These are phyloP conservation scores for Trichaptum fuscoviolaceum DNA, from an alignment of 768 basidiomycete species.

Conservation along the genomic window DNA sequence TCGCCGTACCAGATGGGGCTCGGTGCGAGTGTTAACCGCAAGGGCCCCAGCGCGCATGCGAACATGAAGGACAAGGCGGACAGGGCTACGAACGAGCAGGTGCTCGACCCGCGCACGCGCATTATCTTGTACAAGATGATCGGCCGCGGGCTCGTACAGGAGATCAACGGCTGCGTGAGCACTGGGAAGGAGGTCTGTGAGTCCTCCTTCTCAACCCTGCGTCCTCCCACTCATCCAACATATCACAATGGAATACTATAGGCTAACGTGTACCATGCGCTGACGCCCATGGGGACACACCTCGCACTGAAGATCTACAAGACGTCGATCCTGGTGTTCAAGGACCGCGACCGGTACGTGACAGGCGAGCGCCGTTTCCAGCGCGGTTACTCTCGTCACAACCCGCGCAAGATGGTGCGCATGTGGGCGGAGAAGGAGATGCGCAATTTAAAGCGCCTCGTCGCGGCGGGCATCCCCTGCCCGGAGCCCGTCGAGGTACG, in stretches of 20 bases:
- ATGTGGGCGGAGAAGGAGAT: slow-evolving; percentile 99
- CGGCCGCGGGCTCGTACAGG: slow-evolving; percentile 78
- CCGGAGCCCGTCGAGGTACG: slow-evolving; percentile 91
- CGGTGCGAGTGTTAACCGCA: slow-evolving; percentile 80
- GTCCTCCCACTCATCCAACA: slow-evolving; percentile 1
- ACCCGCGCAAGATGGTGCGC: slow-evolving; percentile 97
- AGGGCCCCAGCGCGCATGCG: slow-evolving; percentile 83
- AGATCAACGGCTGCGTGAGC: slow-evolving; percentile 93
- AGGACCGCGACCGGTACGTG: slow-evolving; percentile 96
- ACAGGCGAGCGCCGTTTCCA: slow-evolving; percentile 95
- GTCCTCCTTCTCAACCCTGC: slow-evolving; percentile 4
- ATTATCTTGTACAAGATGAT: slow-evolving; percentile 96
- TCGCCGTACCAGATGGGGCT: slow-evolving; percentile 58
- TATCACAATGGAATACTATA: slow-evolving; percentile 24
- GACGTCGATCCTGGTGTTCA: slow-evolving; percentile 95
- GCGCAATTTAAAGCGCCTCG: slow-evolving; percentile 86
- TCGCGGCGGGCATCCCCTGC: slow-evolving; percentile 76
- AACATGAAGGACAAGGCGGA: slow-evolving; percentile 95
- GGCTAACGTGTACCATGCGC: slow-evolving; percentile 97
- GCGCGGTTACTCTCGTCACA: slow-evolving; percentile 77
- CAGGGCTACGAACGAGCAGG: slow-evolving; percentile 94
- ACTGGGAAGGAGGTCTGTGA: slow-evolving; percentile 90
- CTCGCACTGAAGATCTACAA: slow-evolving; percentile 97
- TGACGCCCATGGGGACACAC: slow-evolving; percentile 49
- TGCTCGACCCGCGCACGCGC: slow-evolving; percentile 92